These are phyloP conservation scores for Grosmannia clavigera DNA, from an alignment of 2,329 filamentous ascomycete species.

Conservation along the genomic window DNA sequence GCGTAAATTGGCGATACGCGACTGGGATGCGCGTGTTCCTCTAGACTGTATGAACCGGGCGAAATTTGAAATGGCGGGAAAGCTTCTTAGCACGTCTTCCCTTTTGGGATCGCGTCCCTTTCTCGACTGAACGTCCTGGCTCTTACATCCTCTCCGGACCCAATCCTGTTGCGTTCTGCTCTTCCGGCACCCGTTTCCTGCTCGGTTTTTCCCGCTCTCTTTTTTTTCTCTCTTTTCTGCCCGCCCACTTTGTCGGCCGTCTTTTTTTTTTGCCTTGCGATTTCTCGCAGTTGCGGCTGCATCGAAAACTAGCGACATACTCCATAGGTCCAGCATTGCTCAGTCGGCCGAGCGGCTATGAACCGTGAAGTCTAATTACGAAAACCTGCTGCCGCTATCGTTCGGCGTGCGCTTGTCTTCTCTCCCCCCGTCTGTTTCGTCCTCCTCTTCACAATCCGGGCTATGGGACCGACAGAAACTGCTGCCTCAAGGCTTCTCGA, in stretches of 20 bases:
- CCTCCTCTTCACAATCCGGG: neutral
- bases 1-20: slow-evolving; percentile 8
- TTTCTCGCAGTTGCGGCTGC: neutral
- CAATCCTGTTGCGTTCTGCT: neutral
- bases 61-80: slow-evolving; percentile 2
- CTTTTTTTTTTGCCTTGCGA: neutral
- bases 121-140: neutral
- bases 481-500: slow-evolving; percentile 32
- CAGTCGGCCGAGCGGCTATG: neutral
- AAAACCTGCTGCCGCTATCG: neutral
- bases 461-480: slow-evolving; percentile 26
- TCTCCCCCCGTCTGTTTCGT: neutral
- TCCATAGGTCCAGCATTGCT: neutral
- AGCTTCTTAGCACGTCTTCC: neutral
- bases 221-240: neutral
- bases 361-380: neutral
- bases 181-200: neutral
- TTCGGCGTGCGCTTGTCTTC: neutral
- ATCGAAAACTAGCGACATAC: neutral
- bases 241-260: no score
- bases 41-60: neutral
- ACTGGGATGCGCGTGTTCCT: slow-evolving; percentile 7
- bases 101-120: neutral
- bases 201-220: neutral
- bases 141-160: neutral